Evolutionary conservation across 1,284 basidiomycete species (phyloP), one percentile per base, ranked within the genome.

Genomic region (Trichosporon asahii): DNA sequence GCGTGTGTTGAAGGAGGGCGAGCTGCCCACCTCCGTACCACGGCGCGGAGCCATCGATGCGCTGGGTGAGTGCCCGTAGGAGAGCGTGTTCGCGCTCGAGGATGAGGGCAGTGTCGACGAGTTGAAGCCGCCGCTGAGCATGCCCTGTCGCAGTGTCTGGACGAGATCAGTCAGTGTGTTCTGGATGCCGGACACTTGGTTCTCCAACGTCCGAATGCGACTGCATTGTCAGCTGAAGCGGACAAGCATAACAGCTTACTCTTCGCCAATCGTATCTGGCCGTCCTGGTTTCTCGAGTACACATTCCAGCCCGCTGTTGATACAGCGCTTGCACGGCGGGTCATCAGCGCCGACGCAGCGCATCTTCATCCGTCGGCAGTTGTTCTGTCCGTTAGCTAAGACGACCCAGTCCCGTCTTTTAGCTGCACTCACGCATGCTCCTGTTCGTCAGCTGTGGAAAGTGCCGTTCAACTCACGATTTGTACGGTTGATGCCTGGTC

Each of bases 231-330:
- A 71, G 68, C 55, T 35, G 0, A 0, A 3, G 15, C 12, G 1
- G 3, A 11, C 1, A 5, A 3, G 0, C 23, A 29, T 35, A 3
- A 8, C 31, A 65, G 86, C 91, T 82, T 81, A 94, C 91, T 79
- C 78, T 21, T 94, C 93, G 63, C 94, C 85, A 2, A 91, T 91
- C n/a, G 65, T 40, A 2, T 75, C 85, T 90, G 70, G 89, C 66
- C 91, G 90, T 1, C 91, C 93, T 46, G 93, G 93, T 77, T 95
- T 95, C 82, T 95, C 93, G 81, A 95, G 94, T 37, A 95, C 86
- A 84, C 94, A 95, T 65, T 94, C 92, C 14, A 95, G 86, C 1
- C 91, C 91, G 37, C 91, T 90, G 77, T 93, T 91, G 63, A 91
- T 87, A 82, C 94, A 96, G 46, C 94, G 88, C 78, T 91, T 90